Evolutionary conservation across 257 asterid genomes (phyloP), one percentile per base, ranked within the genome.

Genomic region (Catharanthus roseus): DNA sequence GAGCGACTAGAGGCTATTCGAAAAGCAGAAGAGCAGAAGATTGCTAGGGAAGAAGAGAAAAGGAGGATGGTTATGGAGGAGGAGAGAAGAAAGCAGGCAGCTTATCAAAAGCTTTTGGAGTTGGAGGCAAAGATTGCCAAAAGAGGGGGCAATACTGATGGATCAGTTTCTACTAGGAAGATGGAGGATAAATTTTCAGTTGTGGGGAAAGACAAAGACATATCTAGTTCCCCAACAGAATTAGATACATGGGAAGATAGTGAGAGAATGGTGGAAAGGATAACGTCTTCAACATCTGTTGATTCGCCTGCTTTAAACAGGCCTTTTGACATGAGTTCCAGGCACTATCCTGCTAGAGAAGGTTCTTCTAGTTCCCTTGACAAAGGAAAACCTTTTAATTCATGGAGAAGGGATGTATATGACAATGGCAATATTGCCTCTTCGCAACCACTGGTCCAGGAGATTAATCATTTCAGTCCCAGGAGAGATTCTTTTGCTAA

Each of bases 11-110:
- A 91, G 79, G 89, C 97, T 79, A 79, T 86, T 74, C 82, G 77
- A 80, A 88, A 71, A 79, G 90, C 93, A 53, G 96, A 89, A 78
- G 99, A 95, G 77, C 87, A 67, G 82, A 91, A 82, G 81, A 75
- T 85, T 65, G 86, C 95, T 71, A 85, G 95, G 78, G 97, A 95
- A 81, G 96, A 91, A 77, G 99, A 91, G 84, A 91, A 76, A 83
- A 89, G 71, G 75, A 85, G 86, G 82, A 68, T 84, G 18, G 73
- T 81, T 44, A 33, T 84, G 82, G 99, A 95, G 86, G 99, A 95
- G 77, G 97, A 95, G 82, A 88, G 98, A 84, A 86, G 97, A 86
- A 89, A 89, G 75, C 90, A 87, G 74, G 98, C 96, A 79, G 99
- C 99, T 53, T 85, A 80, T 62, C 96, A 86, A 81, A 95, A 82